Conservation (phyloP, 768 basidiomycete genomes). For the Hericium rajendrae region DNA sequence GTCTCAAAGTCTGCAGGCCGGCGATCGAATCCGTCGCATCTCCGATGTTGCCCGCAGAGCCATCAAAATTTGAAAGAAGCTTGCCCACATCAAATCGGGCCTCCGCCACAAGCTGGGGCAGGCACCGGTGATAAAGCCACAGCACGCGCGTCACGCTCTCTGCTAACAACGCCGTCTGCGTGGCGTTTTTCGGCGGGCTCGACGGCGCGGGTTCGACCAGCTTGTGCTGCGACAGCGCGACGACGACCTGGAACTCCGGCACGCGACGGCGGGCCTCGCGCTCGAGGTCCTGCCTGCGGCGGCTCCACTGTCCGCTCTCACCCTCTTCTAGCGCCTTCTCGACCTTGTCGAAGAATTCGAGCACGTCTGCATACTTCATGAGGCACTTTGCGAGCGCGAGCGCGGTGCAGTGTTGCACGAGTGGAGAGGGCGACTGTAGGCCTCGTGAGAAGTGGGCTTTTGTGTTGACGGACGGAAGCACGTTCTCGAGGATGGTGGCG, state of each 20-base stretch:
- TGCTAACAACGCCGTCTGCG: conserved; percentile 51
- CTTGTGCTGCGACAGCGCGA: conserved; percentile 64
- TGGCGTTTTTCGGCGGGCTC: conserved; percentile 18
- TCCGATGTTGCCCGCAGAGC: conserved; percentile 19
- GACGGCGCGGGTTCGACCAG: not conserved
- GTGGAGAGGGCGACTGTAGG: conserved; percentile 54
- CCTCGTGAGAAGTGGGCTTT: conserved; percentile 76
- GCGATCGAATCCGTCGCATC: conserved; percentile 20
- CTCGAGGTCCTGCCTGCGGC: conserved; percentile 57
- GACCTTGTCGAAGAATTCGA: conserved; percentile 37
- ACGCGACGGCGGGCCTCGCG: conserved; percentile 64
- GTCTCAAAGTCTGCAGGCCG: conserved; percentile 47
- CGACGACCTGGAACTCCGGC: conserved; percentile 80
- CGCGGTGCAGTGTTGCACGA: conserved; percentile 84
- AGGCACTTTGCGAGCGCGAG: conserved; percentile 69
- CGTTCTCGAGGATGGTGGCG: conserved; percentile 58
- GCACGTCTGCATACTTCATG: conserved; percentile 53
- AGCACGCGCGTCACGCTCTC: conserved; percentile 77
- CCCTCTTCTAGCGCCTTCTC: conserved; percentile 50
- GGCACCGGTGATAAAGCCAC: conserved; percentile 74
- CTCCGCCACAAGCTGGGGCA: conserved; percentile 69
- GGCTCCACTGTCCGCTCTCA: conserved; percentile 67
- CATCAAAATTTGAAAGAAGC: conserved; percentile 43
- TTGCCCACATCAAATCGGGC: conserved; percentile 83
- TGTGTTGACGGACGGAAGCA: conserved; percentile 64